Evolutionary conservation across 768 basidiomycete genomes (phyloP).

Genomic region (Coprinopsis strossmayeri): DNA sequence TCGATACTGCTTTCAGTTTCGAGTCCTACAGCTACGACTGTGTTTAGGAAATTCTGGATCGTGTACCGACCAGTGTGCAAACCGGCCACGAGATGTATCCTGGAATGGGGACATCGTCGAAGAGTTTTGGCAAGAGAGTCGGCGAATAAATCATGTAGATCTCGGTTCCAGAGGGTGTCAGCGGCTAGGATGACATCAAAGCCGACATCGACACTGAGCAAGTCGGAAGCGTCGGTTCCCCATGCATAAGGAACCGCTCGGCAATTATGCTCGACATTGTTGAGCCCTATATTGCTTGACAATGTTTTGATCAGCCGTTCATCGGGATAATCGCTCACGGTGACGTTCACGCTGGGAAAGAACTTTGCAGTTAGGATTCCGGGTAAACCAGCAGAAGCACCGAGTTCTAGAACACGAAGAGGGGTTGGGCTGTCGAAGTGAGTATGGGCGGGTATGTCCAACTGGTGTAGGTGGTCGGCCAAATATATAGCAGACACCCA

Average conservation of each 20-base stretch:
- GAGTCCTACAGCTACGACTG: slow-evolving; percentile 34
- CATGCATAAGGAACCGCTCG: slow-evolving; percentile 55
- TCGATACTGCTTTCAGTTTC: slow-evolving; percentile 40
- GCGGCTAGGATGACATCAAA: slow-evolving; percentile 69
- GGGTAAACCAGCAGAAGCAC: slow-evolving; percentile 70
- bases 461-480: slow-evolving; percentile 52
- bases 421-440: slow-evolving; percentile 6
- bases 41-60: slow-evolving; percentile 51
- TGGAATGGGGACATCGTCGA: slow-evolving; percentile 32
- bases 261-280: slow-evolving; percentile 42
- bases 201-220: slow-evolving; percentile 20
- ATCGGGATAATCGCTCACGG: slow-evolving; percentile 70
- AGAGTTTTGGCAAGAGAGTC: slow-evolving; percentile 45
- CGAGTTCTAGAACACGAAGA: slow-evolving; percentile 56
- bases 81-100: slow-evolving; percentile 64
- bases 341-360: slow-evolving; percentile 34
- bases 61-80: slow-evolving; percentile 75
- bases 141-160: slow-evolving; percentile 48
- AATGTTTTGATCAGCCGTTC: slow-evolving; percentile 50
- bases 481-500: slow-evolving; percentile 67
- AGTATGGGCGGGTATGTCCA: slow-evolving; percentile 21
- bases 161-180: slow-evolving; percentile 75
- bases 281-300: slow-evolving; percentile 47
- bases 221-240: slow-evolving; percentile 44
- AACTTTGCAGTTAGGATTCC: slow-evolving; percentile 58